These are phyloP conservation scores for Quillaja saponaria DNA, from an alignment of 306 rosid species.

Conservation along the genomic window DNA sequence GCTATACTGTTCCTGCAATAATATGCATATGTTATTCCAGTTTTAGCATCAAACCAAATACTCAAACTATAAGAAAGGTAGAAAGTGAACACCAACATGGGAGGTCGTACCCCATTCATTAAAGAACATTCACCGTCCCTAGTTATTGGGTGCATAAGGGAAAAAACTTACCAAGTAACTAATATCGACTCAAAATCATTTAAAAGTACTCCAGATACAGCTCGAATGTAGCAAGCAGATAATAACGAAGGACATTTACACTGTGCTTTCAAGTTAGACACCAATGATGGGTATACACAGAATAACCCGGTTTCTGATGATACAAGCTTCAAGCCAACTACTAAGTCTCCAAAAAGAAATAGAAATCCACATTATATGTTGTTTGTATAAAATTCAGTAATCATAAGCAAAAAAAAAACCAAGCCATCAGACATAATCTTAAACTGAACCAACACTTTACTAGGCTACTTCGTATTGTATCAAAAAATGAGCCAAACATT, in stretches of 20 bases:
- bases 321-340: conserved; percentile 3
- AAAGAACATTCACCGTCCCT: conserved; percentile 8
- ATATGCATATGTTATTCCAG: conserved; percentile 48
- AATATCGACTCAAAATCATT: background rate
- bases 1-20: conserved; percentile 94
- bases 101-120: too few species aligned
- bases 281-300: background rate
- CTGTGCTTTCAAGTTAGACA: conserved; percentile 20
- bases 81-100: too few species aligned
- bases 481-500: conserved; percentile 24
- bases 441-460: conserved; percentile 16
- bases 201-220: too few species aligned
- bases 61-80: background rate
- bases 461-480: conserved; percentile 17
- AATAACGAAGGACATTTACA: background rate
- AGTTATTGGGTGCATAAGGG: background rate
- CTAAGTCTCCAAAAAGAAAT: conserved; percentile 9
- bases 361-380: conserved; percentile 10
- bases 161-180: too few species aligned
- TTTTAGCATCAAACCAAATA: conserved; percentile 14
- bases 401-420: conserved; percentile 10
- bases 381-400: conserved; percentile 5
- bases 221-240: too few species aligned
- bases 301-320: conserved; percentile 9
- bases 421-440: conserved; percentile 7